phyloP scores from a whole-genome alignment of 805 yeast species.

The Jamesozyma spencerorum region DNA sequence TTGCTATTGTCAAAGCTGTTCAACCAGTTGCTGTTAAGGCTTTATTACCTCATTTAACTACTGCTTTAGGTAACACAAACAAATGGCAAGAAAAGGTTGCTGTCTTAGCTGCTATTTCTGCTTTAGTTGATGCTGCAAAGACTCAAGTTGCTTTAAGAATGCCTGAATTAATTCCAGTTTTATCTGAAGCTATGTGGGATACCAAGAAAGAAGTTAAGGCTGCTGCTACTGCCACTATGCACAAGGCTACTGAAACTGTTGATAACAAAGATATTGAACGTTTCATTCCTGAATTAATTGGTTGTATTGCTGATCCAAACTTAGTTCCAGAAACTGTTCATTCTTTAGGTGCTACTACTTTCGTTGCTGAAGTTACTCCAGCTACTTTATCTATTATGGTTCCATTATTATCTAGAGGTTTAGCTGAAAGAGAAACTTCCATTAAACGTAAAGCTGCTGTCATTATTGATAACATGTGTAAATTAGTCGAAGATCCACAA shows the following conservation, averaged over 20 bases:
- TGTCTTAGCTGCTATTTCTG: slow-evolving; percentile 73
- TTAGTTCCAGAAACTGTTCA: slow-evolving; percentile 99
- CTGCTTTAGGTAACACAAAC: slow-evolving; percentile 58
- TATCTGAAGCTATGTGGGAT: slow-evolving; percentile 99
- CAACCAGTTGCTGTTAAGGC: slow-evolving; percentile 93
- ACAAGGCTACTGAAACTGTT: slow-evolving; percentile 93
- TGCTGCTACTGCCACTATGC: slow-evolving; percentile 92
- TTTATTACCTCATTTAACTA: slow-evolving; percentile 70
- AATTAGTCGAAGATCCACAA: slow-evolving; percentile 99
- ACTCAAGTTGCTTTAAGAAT: slow-evolving; percentile 95
- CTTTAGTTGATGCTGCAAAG: slow-evolving; percentile 89
- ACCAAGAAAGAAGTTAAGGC: slow-evolving; percentile 96
- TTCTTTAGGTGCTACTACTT: slow-evolving; percentile 97
- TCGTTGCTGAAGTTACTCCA: slow-evolving; percentile 98
- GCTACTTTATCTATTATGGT: slow-evolving; percentile 99
- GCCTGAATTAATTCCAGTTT: slow-evolving; percentile 98
- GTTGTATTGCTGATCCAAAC: slow-evolving; percentile 93
- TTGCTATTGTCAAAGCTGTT: slow-evolving; percentile 68
- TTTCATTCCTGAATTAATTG: slow-evolving; percentile 95
- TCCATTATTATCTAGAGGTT: slow-evolving; percentile 97
- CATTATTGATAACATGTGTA: slow-evolving; percentile 99
- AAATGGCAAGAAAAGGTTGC: slow-evolving; percentile 99
- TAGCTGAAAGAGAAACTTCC: slow-evolving; percentile 98
- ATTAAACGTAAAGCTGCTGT: slow-evolving; percentile 99
- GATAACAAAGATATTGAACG: slow-evolving; percentile 99